Evolutionary conservation across 176 grass and related monocot genomes (phyloP), one percentile per base, ranked within the genome.

Genomic region (Zizania latifolia): DNA sequence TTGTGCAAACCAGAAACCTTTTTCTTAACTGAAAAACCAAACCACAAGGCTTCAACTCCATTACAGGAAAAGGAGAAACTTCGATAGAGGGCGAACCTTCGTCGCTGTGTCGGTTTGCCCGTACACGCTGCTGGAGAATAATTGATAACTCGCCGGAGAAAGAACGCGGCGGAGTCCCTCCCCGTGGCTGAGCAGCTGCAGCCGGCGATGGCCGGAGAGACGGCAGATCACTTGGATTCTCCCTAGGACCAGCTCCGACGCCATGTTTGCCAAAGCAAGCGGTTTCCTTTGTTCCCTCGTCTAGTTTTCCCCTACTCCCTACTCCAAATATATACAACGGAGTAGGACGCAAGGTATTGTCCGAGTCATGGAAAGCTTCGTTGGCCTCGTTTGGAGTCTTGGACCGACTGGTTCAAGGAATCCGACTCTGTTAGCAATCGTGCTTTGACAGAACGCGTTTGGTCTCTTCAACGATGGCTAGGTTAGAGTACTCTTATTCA

Each of bases 271-370:
- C 54, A 10, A 46, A 60, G 27, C 2, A 36, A 35, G 27, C 31
- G 35, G 26, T 40, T 74, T 32, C 43, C 44, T 55, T 62, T 59
- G 36, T 38, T 50, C 16, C 17, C 53, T 60, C 66, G 7, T 24
- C 39, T 74, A 54, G 12, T 21, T 80, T 68, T 68, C 62, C 53
- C 62, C 68, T 36, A 3, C 56, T 29, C 46, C 30, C n/a, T n/a
- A n/a, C n/a, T n/a, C n/a, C n/a, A n/a, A n/a, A n/a, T n/a, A n/a
- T n/a, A n/a, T n/a, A n/a, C n/a, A n/a, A n/a, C n/a, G 21, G 8
- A 64, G 43, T 22, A 41, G 12, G 14, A 78, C 75, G 76, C 46
- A 78, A 78, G 76, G 62, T 40, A 67, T 78, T 62, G 16, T 24
- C 16, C 26, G 13, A 43, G 53, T 59, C 38, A 17, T 32, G 19